Percentiles rank a stretch among this genome's conserved stretches.
Conservation (phyloP, 2,329 filamentous ascomycete species). For the Atkinsonella hypoxylon region DNA sequence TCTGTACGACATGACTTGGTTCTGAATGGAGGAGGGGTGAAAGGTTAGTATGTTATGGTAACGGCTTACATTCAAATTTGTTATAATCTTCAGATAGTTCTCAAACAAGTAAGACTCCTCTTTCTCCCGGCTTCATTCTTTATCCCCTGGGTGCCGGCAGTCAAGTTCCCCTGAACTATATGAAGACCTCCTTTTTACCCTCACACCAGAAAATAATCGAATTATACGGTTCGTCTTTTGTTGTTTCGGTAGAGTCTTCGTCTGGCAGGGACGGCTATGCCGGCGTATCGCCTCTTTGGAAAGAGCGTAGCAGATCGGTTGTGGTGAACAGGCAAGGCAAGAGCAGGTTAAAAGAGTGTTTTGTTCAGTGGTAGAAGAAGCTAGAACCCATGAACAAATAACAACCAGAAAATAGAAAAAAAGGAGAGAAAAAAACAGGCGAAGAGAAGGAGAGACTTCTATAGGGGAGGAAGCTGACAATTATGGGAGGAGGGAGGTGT, state of each 20-base stretch:
- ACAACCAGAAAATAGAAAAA: not conserved
- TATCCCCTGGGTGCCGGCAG: not conserved
- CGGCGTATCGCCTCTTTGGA: not conserved
- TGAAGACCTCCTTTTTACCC: not conserved
- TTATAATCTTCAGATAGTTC: not conserved
- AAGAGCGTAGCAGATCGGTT: not conserved
- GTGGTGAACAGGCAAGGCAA: not conserved
- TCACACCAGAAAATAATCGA: not conserved
- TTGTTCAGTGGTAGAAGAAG: not conserved
- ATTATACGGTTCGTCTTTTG: not conserved
- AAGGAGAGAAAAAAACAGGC: not conserved
- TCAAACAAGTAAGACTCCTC: not conserved
- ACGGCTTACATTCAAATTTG: slow-evolving; percentile 1
- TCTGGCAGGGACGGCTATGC: not conserved
- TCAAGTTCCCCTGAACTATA: not conserved
- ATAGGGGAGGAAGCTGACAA: not conserved
- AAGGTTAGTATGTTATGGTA: not conserved
- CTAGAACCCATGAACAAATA: not conserved
- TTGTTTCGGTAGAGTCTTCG: not conserved
- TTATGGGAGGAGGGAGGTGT: slow-evolving; percentile 5
- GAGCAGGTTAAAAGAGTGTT: not conserved
- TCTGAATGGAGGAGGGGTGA: not conserved
- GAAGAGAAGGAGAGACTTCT: slow-evolving; percentile 1
- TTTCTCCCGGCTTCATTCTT: not conserved
- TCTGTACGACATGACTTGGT: not conserved